Conservation (phyloP, 2,329 filamentous ascomycete species). For the Boeremia lycopersici region DNA sequence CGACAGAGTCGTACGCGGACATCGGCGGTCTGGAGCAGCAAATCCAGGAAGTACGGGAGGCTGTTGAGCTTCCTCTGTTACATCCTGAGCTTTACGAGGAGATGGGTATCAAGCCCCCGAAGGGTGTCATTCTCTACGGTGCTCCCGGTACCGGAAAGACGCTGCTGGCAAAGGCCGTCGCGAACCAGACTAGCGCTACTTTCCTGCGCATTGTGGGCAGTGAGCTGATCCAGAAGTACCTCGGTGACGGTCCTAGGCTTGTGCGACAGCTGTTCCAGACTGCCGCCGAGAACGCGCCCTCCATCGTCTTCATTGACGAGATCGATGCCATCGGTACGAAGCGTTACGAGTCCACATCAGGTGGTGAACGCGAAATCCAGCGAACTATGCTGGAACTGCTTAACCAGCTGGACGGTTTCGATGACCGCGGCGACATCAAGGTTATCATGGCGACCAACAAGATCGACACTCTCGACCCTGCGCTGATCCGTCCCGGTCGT, state of each 20-base stretch:
- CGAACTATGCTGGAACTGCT: constrained; percentile 98
- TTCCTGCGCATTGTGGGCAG: constrained; percentile 97
- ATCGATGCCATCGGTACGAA: constrained; percentile 99
- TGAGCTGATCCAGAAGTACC: constrained; percentile 97
- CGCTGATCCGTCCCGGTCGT: constrained; percentile 92
- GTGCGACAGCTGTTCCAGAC: constrained; percentile 97
- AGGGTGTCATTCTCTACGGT: constrained; percentile 98
- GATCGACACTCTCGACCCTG: constrained; percentile 96
- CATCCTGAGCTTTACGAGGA: constrained; percentile 98
- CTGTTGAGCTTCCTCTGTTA: constrained; percentile 90
- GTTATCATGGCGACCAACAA: constrained; percentile 99
- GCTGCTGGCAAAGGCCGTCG: constrained; percentile 92
- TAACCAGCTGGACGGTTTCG: constrained; percentile 98
- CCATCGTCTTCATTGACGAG: constrained; percentile 98
- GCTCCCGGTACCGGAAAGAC: constrained; percentile 97
- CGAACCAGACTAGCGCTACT: constrained; percentile 97
- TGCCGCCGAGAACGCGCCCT: constrained; percentile 92
- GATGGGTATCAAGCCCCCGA: constrained; percentile 99
- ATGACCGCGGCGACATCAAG: constrained; percentile 98
- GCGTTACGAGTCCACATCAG: constrained; percentile 96
- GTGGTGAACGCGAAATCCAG: constrained; percentile 96
- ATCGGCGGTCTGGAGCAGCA: constrained; percentile 95
- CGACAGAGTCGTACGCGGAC: constrained; percentile 96
- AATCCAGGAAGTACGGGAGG: constrained; percentile 97
- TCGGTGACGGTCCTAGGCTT: constrained; percentile 91